Evolutionary conservation across 345 rosid species (phyloP), one percentile per base, ranked within the genome.

Genomic region (Euphorbia pulcherrima): DNA sequence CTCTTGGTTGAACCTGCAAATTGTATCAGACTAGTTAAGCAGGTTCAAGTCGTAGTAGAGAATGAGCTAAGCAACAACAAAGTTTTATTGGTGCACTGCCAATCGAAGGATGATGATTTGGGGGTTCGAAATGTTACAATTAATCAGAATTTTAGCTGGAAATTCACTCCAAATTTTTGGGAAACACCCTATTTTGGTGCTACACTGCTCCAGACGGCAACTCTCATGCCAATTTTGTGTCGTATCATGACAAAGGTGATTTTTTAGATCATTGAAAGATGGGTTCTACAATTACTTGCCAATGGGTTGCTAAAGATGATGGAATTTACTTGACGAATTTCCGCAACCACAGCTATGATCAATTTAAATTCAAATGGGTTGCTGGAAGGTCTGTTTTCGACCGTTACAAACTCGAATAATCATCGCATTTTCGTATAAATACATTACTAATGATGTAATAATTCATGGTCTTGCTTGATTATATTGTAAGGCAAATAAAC

Each of bases 141-240:
- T 0, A 65, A 33, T 8, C 65, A 67, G 1, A 37, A 59, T 26
- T 74, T 68, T 54, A 71, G 62, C 27, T 75, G 79, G 81, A 69
- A 56, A 1, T 81, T 77, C 28, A 40, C 69, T 27, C 72, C 67
- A 41, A 69, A 77, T 28, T 20, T 77, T 66, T 50, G 77, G 10
- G 72, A 37, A 6, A 41, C 64, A 81, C 81, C 4, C 74, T 78
- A 44, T 81, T 74, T 57, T 81, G 81, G 78, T 81, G 84, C 17
- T 61, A 78, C 41, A 18, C 24, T n/a, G 51, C 71, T 21, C 69
- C 69, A 3, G 75, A 44, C 50, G 4, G 1, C 50, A 44, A 44
- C 0, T 44, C 50, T 44, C 50, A 44, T 44, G 50, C 50, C 40
- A 30, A 46, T 17, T 60, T 75, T 35, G 63, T 74, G 0, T 79